Percentiles rank a stretch among this genome's conserved stretches.
phyloP scores from a whole-genome alignment of 2,329 filamentous ascomycete species.

The Penicillium concentricum region DNA sequence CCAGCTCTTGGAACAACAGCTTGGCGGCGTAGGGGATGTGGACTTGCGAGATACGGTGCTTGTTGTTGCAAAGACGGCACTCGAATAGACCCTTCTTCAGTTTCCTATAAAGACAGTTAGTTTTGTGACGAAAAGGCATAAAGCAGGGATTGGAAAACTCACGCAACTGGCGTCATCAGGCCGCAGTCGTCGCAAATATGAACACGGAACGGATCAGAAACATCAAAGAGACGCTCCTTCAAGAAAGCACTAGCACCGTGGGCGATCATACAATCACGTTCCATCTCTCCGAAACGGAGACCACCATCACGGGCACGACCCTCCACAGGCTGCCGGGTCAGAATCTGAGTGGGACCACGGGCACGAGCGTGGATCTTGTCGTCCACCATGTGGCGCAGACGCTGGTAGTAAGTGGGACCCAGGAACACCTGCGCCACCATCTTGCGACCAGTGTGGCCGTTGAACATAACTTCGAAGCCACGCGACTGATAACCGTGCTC shows the following conservation, averaged over 20 bases:
- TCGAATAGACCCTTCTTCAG: conserved; percentile 95
- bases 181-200: conserved; percentile 99
- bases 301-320: conserved; percentile 97
- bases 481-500: conserved; percentile 94
- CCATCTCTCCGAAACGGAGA: conserved; percentile 99
- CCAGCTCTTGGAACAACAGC: conserved; percentile 95
- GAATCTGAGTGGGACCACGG: conserved; percentile 91
- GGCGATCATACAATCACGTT: conserved; percentile 99
- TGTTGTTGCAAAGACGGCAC: conserved; percentile 97
- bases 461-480: conserved; percentile 98
- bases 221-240: conserved; percentile 95
- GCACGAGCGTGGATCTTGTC: conserved; percentile 99
- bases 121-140: not conserved
- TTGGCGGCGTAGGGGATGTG: conserved; percentile 98
- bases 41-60: conserved; percentile 96
- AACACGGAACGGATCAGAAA: conserved; percentile 95
- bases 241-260: conserved; percentile 95
- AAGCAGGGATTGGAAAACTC: conserved; percentile 52
- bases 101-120: conserved; percentile 57
- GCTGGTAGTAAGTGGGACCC: conserved; percentile 97
- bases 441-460: conserved; percentile 94
- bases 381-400: conserved; percentile 98
- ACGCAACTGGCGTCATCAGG: conserved; percentile 98
- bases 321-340: conserved; percentile 95
- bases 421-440: conserved; percentile 93